Percentiles rank a stretch among this genome's conserved stretches.
Evolutionary conservation across 1,284 basidiomycete species (phyloP).

Genomic region (Rhodotorula sp.): DNA sequence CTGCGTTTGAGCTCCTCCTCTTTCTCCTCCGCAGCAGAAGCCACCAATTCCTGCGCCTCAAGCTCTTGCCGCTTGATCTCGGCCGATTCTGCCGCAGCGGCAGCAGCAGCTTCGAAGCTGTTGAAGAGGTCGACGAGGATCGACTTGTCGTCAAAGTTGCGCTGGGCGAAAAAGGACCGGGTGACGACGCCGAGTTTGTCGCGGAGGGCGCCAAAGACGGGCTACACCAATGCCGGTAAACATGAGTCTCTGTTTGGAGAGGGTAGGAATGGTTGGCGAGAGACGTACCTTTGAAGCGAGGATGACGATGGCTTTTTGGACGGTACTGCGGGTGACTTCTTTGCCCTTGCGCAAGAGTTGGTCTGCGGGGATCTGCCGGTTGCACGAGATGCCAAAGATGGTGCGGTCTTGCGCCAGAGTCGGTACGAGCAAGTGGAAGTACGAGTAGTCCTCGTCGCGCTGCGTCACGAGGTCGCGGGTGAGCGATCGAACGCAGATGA

Average conservation of each 20-base stretch:
- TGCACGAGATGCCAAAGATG: conserved; percentile 94
- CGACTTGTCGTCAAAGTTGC: conserved; percentile 77
- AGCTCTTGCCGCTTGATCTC: conserved; percentile 39
- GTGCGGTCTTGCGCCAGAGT: conserved; percentile 55
- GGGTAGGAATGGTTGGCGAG: not conserved
- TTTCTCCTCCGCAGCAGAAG: conserved; percentile 51
- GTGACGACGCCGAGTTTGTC: conserved; percentile 97
- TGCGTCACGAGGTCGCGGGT: conserved; percentile 45
- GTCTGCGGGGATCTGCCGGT: conserved; percentile 85
- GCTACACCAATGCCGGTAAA: conserved; percentile 13
- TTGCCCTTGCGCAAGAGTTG: conserved; percentile 74
- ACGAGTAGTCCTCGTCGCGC: conserved; percentile 94
- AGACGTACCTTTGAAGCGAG: conserved; percentile 57
- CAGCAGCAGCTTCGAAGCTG: conserved; percentile 51
- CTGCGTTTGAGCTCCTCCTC: not conserved
- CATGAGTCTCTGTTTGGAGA: too few species aligned
- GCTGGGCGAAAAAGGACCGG: conserved; percentile 81
- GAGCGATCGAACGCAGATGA: not conserved
- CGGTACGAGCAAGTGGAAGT: conserved; percentile 73
- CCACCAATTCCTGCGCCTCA: conserved; percentile 52
- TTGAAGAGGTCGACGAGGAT: conserved; percentile 78
- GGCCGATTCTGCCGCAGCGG: not conserved
- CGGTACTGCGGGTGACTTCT: conserved; percentile 91
- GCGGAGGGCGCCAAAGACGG: conserved; percentile 50
- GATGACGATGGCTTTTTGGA: conserved; percentile 97